Percentiles rank a stretch among this genome's conserved stretches.
Evolutionary conservation across 495 filamentous ascomycete species (phyloP).

Genomic region (Clohesyomyces aquaticus): DNA sequence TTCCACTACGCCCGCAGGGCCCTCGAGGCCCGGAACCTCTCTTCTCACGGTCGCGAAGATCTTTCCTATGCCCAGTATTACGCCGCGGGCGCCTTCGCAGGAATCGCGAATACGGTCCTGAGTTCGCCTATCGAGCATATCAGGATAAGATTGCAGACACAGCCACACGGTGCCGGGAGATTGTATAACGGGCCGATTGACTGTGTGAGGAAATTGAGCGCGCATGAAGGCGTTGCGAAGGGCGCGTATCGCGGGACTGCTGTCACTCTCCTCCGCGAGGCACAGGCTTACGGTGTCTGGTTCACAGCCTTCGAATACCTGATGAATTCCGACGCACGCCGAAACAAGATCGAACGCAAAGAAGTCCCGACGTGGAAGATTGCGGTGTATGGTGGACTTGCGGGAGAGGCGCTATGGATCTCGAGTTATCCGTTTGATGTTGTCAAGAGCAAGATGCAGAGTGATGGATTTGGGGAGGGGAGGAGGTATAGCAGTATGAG

Average conservation of each 20-base stretch:
- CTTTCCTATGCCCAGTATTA: conserved; percentile 82
- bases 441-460: conserved; percentile 99
- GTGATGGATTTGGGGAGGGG: conserved; percentile 74
- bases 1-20: conserved; percentile 90
- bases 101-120: conserved; percentile 84
- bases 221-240: conserved; percentile 62
- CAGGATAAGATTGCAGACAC: conserved; percentile 95
- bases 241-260: conserved; percentile 85
- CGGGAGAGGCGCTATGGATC: conserved; percentile 92
- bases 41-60: conserved; percentile 43
- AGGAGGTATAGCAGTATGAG: conserved; percentile 79
- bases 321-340: conserved; percentile 84
- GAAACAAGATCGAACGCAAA: conserved; percentile 72
- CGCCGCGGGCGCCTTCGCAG: conserved; percentile 86
- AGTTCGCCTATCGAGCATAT: conserved; percentile 96
- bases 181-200: conserved; percentile 86
- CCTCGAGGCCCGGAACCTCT: conserved; percentile 73
- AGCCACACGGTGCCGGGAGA: conserved; percentile 79
- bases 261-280: conserved; percentile 86
- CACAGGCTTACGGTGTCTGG: conserved; percentile 93
- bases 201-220: conserved; percentile 81
- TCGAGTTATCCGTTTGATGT: conserved; percentile 94
- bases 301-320: conserved; percentile 93
- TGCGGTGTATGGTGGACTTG: conserved; percentile 88
- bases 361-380: conserved; percentile 83